phyloP scores from a whole-genome alignment of 2,329 filamentous ascomycete genomes.

The Myriosclerotinia curreyana region DNA sequence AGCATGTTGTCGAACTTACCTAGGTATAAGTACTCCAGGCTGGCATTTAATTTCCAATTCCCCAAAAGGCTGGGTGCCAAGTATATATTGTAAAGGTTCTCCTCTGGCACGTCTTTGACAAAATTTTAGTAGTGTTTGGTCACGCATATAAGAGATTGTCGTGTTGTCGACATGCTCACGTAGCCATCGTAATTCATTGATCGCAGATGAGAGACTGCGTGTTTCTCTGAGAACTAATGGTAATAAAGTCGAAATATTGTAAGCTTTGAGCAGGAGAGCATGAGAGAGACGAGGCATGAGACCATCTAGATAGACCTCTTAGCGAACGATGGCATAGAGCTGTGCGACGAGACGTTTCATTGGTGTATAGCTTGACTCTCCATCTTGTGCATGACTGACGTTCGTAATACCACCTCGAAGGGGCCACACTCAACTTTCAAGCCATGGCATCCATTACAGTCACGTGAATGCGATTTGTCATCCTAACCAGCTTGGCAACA shows the following conservation, averaged over 20 bases:
- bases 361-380: background rate
- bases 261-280: slow-evolving; percentile 54
- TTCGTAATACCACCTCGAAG: background rate
- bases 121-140: slow-evolving; percentile 42
- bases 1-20: slow-evolving; percentile 44
- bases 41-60: slow-evolving; percentile 73
- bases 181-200: slow-evolving; percentile 72
- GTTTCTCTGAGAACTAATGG: slow-evolving; percentile 61
- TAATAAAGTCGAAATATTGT: slow-evolving; percentile 53
- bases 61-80: slow-evolving; percentile 87
- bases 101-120: slow-evolving; percentile 55
- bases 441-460: background rate
- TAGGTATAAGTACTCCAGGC: slow-evolving; percentile 79
- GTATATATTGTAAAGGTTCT: slow-evolving; percentile 81
- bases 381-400: background rate
- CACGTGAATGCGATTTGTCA: slow-evolving; percentile 1
- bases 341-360: background rate
- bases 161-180: slow-evolving; percentile 51
- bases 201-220: slow-evolving; percentile 59
- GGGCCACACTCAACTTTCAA: slow-evolving; percentile 1
- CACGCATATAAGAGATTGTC: background rate
- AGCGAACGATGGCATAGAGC: background rate
- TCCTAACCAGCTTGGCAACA: background rate
- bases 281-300: slow-evolving; percentile 63
- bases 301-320: background rate